Percentiles rank a stretch among this genome's conserved stretches.
Evolutionary conservation across 2,329 filamentous ascomycete species (phyloP).

Genomic region (Grosmannia penicillata): DNA sequence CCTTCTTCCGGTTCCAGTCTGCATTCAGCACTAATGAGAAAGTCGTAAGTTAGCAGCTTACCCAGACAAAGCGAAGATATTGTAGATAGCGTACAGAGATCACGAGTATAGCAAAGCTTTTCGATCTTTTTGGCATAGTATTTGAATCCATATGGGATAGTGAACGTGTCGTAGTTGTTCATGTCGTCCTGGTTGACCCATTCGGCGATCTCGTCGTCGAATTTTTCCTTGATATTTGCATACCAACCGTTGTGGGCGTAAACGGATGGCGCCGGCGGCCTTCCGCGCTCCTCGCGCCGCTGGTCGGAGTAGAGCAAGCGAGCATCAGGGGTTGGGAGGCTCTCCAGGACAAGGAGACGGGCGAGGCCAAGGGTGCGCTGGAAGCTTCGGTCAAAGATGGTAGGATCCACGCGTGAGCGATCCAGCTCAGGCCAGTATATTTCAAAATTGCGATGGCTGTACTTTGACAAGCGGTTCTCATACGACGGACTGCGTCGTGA

Average conservation of each 20-base stretch:
- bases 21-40: conserved; percentile 49
- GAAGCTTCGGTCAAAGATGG: conserved; percentile 75
- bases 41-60: neutral
- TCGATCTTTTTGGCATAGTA: conserved; percentile 60
- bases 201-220: conserved; percentile 71
- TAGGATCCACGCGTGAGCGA: conserved; percentile 64
- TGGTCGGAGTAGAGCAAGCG: conserved; percentile 58
- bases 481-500: conserved; percentile 72
- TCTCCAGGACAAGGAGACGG: conserved; percentile 64
- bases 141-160: conserved; percentile 48
- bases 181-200: conserved; percentile 68
- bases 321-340: conserved; percentile 52
- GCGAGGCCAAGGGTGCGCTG: conserved; percentile 62
- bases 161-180: conserved; percentile 67
- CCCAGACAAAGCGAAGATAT: neutral
- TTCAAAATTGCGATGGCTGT: conserved; percentile 73
- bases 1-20: conserved; percentile 69
- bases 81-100: conserved; percentile 33
- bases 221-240: conserved; percentile 65
- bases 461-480: conserved; percentile 75
- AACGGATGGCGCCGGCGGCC: conserved; percentile 39
- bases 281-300: conserved; percentile 55
- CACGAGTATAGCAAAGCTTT: conserved; percentile 67
- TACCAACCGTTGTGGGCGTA: conserved; percentile 23
- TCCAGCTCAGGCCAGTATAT: conserved; percentile 66